A percentile compares a stretch with the other conserved stretches of the same genome.
Conservation (phyloP, 441 rosid species). For the Rhodomyrtus psidioides region DNA sequence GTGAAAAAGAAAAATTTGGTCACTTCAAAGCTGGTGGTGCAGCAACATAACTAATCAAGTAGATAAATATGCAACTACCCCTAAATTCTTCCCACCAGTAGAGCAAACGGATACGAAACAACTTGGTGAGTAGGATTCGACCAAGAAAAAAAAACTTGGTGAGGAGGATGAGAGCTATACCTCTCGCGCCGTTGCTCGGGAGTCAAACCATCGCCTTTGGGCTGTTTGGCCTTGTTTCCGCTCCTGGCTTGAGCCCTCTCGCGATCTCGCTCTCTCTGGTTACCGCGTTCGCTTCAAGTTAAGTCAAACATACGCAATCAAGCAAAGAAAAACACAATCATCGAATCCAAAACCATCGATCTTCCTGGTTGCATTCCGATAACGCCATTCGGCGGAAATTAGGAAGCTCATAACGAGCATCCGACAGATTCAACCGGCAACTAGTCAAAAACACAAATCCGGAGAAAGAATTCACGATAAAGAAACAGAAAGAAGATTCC, state of each 20-base stretch:
- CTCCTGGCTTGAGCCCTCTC: constrained; percentile 63
- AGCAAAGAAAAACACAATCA: not conserved
- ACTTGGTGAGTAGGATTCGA: no score
- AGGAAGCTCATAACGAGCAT: not conserved
- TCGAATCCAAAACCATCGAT: not conserved
- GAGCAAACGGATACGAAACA: not conserved
- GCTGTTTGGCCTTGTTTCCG: constrained; percentile 23
- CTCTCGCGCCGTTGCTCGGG: constrained; percentile 74
- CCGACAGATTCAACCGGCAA: not conserved
- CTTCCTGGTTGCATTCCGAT: not conserved
- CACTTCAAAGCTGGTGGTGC: not conserved
- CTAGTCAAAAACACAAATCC: not conserved
- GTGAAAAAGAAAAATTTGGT: not conserved
- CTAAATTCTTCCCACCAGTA: not conserved
- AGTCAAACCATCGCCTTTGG: constrained; percentile 49
- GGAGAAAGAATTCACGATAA: not conserved
- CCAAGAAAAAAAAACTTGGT: no score
- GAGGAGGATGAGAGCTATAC: constrained; percentile 1
- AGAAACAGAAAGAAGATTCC: constrained; percentile 4
- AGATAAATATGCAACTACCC: not conserved
- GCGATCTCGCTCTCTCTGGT: constrained; percentile 62
- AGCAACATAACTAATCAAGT: not conserved
- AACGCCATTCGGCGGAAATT: not conserved
- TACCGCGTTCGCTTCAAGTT: constrained; percentile 61
- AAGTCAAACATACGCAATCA: constrained; percentile 16